A percentile compares a stretch with the other conserved stretches of the same genome.
Conservation (phyloP, 176 grass and related monocot species). For the Oryza officinalis region DNA sequence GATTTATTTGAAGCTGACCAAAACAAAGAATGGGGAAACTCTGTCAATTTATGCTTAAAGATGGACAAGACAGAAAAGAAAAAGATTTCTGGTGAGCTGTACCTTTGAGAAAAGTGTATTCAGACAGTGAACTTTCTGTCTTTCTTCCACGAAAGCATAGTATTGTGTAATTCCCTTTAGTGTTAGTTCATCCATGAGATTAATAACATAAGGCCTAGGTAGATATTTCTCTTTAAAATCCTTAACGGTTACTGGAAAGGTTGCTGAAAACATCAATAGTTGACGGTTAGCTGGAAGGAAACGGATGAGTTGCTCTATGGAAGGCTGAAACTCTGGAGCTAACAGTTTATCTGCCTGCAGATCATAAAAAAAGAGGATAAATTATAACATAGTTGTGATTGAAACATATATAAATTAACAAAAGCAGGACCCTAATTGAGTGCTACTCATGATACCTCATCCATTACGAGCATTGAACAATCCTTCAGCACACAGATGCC, state of each 20-base stretch:
- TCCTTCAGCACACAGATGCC: constrained; percentile 87
- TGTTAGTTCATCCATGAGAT: constrained; percentile 78
- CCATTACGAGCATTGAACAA: constrained; percentile 89
- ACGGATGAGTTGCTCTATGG: constrained; percentile 70
- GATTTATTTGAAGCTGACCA: constrained; percentile 86
- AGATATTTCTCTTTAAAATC: constrained; percentile 74
- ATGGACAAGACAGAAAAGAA: not conserved
- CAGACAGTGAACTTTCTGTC: constrained; percentile 68
- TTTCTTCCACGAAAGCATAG: constrained; percentile 79
- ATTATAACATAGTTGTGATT: not conserved
- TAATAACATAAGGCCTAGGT: constrained; percentile 67
- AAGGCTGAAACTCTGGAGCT: constrained; percentile 86
- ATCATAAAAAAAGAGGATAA: constrained; percentile 8
- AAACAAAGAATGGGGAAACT: constrained; percentile 17
- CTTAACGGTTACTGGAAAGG: constrained; percentile 71
- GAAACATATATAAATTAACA: constrained; percentile 14
- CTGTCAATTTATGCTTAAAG: constrained; percentile 22
- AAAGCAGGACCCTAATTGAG: not conserved
- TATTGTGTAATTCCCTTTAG: constrained; percentile 67
- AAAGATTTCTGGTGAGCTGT: not conserved
- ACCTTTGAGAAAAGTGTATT: constrained; percentile 69
- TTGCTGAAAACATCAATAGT: constrained; percentile 78
- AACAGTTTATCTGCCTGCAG: constrained; percentile 90
- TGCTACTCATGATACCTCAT: constrained; percentile 58
- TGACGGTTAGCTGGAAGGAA: constrained; percentile 67